Evolutionary conservation across 768 basidiomycete genomes (phyloP), one percentile per base, ranked within the genome.

Genomic region (Boletus bicolor): DNA sequence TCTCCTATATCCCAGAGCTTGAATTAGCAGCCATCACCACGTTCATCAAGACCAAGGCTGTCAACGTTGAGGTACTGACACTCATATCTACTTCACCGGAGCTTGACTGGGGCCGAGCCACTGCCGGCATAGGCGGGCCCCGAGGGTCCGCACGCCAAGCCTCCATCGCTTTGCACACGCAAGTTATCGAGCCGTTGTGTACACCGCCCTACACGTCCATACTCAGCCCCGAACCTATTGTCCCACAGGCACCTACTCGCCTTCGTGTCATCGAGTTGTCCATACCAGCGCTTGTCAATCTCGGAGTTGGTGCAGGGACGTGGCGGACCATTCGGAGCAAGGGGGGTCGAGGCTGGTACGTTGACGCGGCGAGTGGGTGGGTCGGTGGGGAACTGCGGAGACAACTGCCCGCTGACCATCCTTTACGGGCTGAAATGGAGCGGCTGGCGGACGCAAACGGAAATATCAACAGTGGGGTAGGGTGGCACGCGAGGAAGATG

Each of bases 401-500:
- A 37, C 85, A 86, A 62, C 71, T 93, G 9, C 71, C 76, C 6
- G 66, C 68, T 15, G 76, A 75, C 4, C 88, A 96, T 69, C 84
- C 86, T 3, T 81, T 88, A 71, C 76, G 94, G 48, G 67, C 72
- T 28, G 89, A 90, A 66, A 76, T 96, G 68, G 82, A 84, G 60
- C 78, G 81, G 50, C 75, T 97, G 21, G 85, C 91, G 10, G 79
- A 86, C 54, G 86, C 89, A 5, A 90, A 91, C 60, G 92, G 93
- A 9, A 91, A 91, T 64, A 92, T 96, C n/a, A 88, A 80, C 68
- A 91, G 88, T 64, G 89, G 88, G 4, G 83, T 96, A 6, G 96
- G 96, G 1, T 98, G 95, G 94, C 93, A 97, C 73, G 86, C 91
- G 21, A 76, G 95, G 55, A 99, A 99, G 75, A 93, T 97, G 91